Conservation (phyloP, 2,329 filamentous ascomycete species). For the Epichloe aotearoae region DNA sequence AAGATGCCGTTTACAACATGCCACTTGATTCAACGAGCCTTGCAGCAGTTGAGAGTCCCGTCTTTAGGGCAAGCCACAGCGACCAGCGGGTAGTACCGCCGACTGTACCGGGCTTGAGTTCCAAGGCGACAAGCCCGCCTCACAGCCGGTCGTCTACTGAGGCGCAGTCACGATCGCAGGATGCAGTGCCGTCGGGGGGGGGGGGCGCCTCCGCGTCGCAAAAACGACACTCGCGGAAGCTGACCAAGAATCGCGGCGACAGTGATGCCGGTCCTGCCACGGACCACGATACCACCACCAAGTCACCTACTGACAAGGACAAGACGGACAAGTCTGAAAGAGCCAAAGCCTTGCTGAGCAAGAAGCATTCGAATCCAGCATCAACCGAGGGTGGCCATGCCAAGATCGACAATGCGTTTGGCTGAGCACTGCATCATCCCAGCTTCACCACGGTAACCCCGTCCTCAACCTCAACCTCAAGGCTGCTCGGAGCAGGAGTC, state of each 20-base stretch:
- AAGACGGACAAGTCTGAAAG: slow-evolving; percentile 5
- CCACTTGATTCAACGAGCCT: slow-evolving; percentile 16
- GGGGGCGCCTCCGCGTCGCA: slow-evolving; percentile 10
- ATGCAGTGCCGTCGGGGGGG: not conserved
- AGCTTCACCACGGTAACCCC: not conserved
- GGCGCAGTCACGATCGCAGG: slow-evolving; percentile 17
- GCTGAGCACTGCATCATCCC: not conserved
- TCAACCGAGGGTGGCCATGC: not conserved
- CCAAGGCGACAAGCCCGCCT: not conserved
- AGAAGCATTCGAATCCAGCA: slow-evolving; percentile 13
- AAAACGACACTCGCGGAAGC: slow-evolving; percentile 27
- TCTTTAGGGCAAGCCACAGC: slow-evolving; percentile 9
- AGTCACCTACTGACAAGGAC: slow-evolving; percentile 7
- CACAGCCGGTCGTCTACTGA: slow-evolving; percentile 21
- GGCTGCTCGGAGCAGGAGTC: too few species aligned
- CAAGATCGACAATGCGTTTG: not conserved
- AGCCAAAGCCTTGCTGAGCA: slow-evolving; percentile 23
- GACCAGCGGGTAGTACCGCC: not conserved
- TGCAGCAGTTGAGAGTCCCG: slow-evolving; percentile 14
- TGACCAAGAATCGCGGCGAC: slow-evolving; percentile 27
- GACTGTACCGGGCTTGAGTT: not conserved
- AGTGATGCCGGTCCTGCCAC: slow-evolving; percentile 17
- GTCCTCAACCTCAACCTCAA: too few species aligned
- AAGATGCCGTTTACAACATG: slow-evolving; percentile 20
- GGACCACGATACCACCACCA: slow-evolving; percentile 11